These are phyloP conservation scores for Cryphonectria naterciae DNA, from an alignment of 2,329 filamentous ascomycete genomes.

Conservation along the genomic window DNA sequence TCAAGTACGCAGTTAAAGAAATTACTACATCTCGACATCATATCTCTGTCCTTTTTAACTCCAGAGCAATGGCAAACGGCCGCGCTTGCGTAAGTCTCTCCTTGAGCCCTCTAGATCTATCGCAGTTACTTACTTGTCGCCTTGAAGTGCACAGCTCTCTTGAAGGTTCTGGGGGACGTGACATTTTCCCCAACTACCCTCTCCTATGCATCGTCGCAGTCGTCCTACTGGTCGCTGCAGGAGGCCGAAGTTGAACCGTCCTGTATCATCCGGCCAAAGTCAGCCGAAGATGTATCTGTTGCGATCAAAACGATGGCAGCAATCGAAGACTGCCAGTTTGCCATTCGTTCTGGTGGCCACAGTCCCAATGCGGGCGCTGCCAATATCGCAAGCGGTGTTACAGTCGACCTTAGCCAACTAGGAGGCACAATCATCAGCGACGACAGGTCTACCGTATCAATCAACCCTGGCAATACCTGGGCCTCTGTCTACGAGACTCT, in stretches of 20 bases:
- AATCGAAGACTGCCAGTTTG: neutral
- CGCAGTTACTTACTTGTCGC: neutral
- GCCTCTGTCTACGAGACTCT: neutral
- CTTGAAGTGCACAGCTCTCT: neutral
- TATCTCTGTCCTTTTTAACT: neutral
- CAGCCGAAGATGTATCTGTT: neutral
- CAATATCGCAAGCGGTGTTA: conserved; percentile 3
- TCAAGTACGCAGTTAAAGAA: neutral
- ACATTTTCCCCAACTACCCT: neutral
- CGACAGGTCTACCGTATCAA: neutral
- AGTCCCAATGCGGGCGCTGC: neutral
- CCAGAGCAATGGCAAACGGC: neutral
- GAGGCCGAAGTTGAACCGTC: neutral
- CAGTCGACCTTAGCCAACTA: neutral
- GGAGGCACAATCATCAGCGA: conserved; percentile 3
- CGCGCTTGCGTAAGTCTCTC: neutral
- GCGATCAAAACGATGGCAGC: neutral
- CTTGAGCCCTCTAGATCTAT: neutral
- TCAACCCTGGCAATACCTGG: neutral
- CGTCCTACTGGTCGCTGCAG: neutral
- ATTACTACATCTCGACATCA: neutral
- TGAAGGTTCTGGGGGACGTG: neutral
- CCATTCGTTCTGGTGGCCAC: neutral
- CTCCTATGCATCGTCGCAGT: neutral
- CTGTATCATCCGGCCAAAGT: neutral